Base-by-base conservation (phyloP, 2,329 filamentous ascomycete genomes). In the Fusarium kyushuense region DNA sequence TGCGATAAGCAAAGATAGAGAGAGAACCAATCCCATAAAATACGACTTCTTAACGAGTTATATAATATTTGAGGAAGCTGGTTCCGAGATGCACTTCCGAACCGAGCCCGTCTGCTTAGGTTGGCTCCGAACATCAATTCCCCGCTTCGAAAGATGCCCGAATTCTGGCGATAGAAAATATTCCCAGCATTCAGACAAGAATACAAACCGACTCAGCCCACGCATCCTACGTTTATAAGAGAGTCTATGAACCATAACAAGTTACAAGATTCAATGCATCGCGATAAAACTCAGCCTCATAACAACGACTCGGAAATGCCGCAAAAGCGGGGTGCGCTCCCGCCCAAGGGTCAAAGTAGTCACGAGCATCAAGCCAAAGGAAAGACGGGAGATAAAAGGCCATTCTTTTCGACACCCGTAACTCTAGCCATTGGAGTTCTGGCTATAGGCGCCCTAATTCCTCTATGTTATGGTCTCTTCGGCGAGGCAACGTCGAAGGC, bases 321-420 rank as follows among this genome's bases (percentile, higher is more conserved):
- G 11, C 36, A 30, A 35, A 40, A 66, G 63, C 63, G 63, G 63
- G 62, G 56, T 66, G 53, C 23, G 6, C 2, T 41, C 4, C 62
- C 23, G 6, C 16, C 33, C 13, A 66, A 53, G 36, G 36, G 17
- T 35, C 36, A 4, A 25, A 16, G 43, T 23, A 30, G 13, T 17
- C 23, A 29, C 29, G 35, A 25, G 2, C 29, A 3, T 1, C 25
- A 33, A 23, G 32, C 2, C 12, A 41, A 32, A 7, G 19, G n/a
- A 12, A 29, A 32, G 4, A 7, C 27, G 5, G 5, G 27, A n/a
- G 17, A 2, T 10, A 6, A 23, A 16, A 17, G 12, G 4, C 3
- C 21, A 11, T 30, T 36, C 13, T 30, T 30, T 19, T 35, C 47
- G 8, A 59, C 9, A 12, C 43, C 14, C 25, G 29, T 33, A 3